Base-by-base conservation (phyloP, 306 rosid genomes). In the Rosa rugosa region DNA sequence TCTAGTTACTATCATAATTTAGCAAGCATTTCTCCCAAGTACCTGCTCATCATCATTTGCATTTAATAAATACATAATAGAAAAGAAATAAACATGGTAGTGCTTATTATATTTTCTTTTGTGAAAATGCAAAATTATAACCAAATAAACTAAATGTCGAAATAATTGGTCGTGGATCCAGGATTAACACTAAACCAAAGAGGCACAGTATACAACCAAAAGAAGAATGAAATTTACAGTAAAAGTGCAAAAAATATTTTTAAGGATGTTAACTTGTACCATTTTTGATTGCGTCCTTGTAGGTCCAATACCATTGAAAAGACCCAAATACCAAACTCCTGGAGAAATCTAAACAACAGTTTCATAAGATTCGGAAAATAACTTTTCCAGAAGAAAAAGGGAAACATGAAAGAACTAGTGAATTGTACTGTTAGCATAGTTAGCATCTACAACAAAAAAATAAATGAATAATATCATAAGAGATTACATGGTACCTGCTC, bases 311-410 rank as follows among this genome's bases (percentile, higher is more conserved):
- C 99, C 99, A 64, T 95, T 95, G 91, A 95, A 95, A 75, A 95
- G 86, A 77, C 99, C 99, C 66, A 95, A 87, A 82, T 91, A 93
- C 94, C 97, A 95, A 79, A 87, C 93, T 71, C 99, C 99, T 81
- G 98, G 88, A 86, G 97, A 83, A 87, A 95, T 93, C 99, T 95
- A 90, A 82, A 87, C 53, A 82, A 80, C 40, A 83, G 62, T 54
- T 64, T 76, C 42, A 57, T 74, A 60, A 50, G 64, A 68, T 80
- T 31, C 53, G 12, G 18, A 49, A 51, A 51, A 36, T 11, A 42
- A 34, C 11, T 71, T 47, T 25, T 81, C 25, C 38, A 67, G 17
- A 74, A 57, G 10, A 73, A 63, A 36, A 38, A 25, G 54, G 60
- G 36, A n/a, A 22, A 44, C 49, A 42, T 18, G 49, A 77, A 70